Base-by-base conservation (phyloP, 2,329 filamentous ascomycete genomes). In the Alternaria infectoria region DNA sequence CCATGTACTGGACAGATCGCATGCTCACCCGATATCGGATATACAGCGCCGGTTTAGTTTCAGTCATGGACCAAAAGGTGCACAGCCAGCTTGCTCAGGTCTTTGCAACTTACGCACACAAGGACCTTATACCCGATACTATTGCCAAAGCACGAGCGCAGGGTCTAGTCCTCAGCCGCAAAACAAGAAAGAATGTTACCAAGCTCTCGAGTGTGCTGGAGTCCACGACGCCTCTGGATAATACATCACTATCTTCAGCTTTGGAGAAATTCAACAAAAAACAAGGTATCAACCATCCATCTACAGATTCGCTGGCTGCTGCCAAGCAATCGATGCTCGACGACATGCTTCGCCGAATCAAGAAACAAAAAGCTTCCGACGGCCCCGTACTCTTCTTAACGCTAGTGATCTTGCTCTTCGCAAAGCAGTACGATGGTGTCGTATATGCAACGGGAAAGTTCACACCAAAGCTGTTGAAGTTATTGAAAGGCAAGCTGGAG, bases 391-490 rank as follows among this genome's bases (percentile, higher is more conserved):
- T 81, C 6, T 82, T 82, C 56, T 65, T 81, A 46, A 78, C 73
- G 21, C 59, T 80, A 23, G 65, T 81, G 1, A 64, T 81, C 21
- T 63, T 81, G 2, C 63, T 81, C 5, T 69, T 74, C 32, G 77
- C 79, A 6, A 72, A 64, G 47, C 59, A 74, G 15, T 54, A 72
- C 9, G 63, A 67, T 19, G 80, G 79, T 15, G 64, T 82, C 1
- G 68, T 82, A 17, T 81, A 81, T 58, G 79, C 79, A 10, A 81
- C 79, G 40, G 80, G 79, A 8, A 80, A 80, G 64, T 81, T 79
- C 61, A 78, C 79, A 44, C 80, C 80, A 2, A 81, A 78, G 65
- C 51, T 82, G 54, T 61, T 82, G 49, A 81, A 78, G 61, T 63
- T 74, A 55, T 59, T 81, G 28, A 80, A 78, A 58, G 50, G 64